Evolutionary conservation across 192 early-diverging fungal genomes (phyloP), one percentile per base, ranked within the genome.

Genomic region (Allomyces macrogynus): DNA sequence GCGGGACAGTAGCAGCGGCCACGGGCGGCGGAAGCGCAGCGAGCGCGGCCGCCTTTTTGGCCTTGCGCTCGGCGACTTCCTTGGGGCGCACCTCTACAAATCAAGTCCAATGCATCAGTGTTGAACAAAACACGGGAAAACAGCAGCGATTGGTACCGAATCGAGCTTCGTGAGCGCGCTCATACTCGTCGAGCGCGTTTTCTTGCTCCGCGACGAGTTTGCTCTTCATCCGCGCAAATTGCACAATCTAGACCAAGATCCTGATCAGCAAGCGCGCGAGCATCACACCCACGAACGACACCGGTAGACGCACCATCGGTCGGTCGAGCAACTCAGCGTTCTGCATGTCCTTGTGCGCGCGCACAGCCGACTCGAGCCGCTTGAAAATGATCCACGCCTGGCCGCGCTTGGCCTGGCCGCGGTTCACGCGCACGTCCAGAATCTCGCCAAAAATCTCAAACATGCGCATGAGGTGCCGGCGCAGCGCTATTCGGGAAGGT

Each of bases 341-440:
- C 65, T 99, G 87, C 7, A 91, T 78, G 70, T 90, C 89, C 67
- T 81, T 75, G 63, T 91, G 71, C 3, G 95, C 92, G 61, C 81
- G 85, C 24, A 73, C 69, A 1, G 94, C 91, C 43, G 75, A 67
- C 61, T 91, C 91, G 27, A 74, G 66, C 24, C 83, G 72, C 65
- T 83, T 79, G 71, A 89, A 97, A 0, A 84, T 84, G 1, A 99
- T 78, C 75, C 94, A 99, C 0, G 93, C 95, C 70, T 99, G 95
- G 20, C 95, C 95, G 65, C 90, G 82, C 80, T 90, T 85, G 64
- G 82, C 77, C 65, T 95, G 79, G 75, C 88, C 86, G 66, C 72
- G 68, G 64, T 89, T 90, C 10, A 85, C 86, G 18, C 84, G 76
- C 12, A 95, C 82, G 61, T 95, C 87, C 1, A 92, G 64, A 12